phyloP scores from a whole-genome alignment of 129 eudicot species.

The Arctium lappa region DNA sequence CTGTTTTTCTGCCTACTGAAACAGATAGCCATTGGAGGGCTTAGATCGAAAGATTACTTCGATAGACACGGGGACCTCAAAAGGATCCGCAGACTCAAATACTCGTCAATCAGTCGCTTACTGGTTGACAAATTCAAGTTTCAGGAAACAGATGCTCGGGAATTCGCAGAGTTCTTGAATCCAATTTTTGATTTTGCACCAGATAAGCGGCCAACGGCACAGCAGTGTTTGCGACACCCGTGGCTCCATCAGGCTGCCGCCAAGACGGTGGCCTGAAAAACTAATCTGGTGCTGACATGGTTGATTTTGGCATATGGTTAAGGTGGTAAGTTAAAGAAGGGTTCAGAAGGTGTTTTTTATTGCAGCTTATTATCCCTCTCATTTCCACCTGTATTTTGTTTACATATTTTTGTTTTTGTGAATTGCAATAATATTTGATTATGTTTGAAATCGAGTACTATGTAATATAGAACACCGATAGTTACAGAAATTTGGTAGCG shows the following conservation, averaged over 20 bases:
- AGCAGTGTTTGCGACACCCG: constrained; percentile 88
- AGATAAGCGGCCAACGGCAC: constrained; percentile 91
- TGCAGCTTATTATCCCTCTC: constrained; percentile 25
- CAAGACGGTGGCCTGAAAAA: neutral
- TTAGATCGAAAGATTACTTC: constrained; percentile 85
- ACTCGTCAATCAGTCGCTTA: constrained; percentile 58
- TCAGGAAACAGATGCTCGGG: constrained; percentile 67
- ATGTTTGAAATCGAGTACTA: constrained; percentile 31
- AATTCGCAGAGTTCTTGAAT: constrained; percentile 65
- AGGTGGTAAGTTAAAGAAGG: constrained; percentile 46
- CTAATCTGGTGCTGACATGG: constrained; percentile 41
- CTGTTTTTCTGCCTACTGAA: neutral
- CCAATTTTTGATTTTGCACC: constrained; percentile 91
- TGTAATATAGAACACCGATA: constrained; percentile 49
- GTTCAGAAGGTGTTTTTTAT: constrained; percentile 28
- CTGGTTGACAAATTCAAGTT: constrained; percentile 75
- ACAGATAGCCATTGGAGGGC: constrained; percentile 76
- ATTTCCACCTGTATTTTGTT: constrained; percentile 31
- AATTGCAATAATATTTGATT: constrained; percentile 41
- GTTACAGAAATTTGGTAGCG: constrained; percentile 37
- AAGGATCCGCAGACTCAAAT: constrained; percentile 88
- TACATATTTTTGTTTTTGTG: constrained; percentile 32
- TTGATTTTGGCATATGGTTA: constrained; percentile 44
- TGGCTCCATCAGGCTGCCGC: constrained; percentile 50
- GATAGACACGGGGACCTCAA: constrained; percentile 94